Base-by-base conservation (phyloP, 2,329 filamentous ascomycete genomes). In the Saccharata proteae region DNA sequence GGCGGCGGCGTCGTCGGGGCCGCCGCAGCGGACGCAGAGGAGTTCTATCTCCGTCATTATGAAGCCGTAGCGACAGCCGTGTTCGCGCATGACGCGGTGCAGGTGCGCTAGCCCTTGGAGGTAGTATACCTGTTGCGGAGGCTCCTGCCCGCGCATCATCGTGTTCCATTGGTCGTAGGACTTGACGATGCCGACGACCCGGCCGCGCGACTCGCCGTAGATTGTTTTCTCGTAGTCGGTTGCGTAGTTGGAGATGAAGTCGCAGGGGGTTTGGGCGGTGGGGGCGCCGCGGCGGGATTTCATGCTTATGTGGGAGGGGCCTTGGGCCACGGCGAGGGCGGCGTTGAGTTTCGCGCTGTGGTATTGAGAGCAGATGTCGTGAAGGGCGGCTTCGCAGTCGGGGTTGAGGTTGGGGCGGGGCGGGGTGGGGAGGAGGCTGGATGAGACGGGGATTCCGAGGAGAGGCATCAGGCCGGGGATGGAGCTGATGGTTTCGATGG, bases 21-120 rank as follows among this genome's bases (percentile, higher is more conserved):
- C 62, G 31, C 86, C 85, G 42, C 80, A 82, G 46, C 86, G 82
- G 1, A 93, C 84, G 44, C 90, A 76, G 22, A 94, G 77, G 6
- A 94, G 75, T 60, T 96, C 88, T 45, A 93, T 93, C 59, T 94
- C 88, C 1, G 84, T 94, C 49, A 94, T 75, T 55, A 96, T 88
- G 65, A 93, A 96, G 33, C 88, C 88, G 55, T 94, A 96, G 37
- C 88, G 77, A 52, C 83, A 92, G 43, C 77, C 77, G 59, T 93
- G 82, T 59, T 93, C 84, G 54, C 88, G 84, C 84, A 94, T 93
- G 49, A 78, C 77, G 51, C 82, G 74, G 58, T 96, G 88, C 26
- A 94, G 65, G 45, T 92, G 83, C 0, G 85, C 70, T 4, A 96
- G 73, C 2, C 83, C 83, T 30, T 80, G 77, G 13, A 94, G 77